Evolutionary conservation across 257 asterid species (phyloP).

Genomic region (Nicotiana tomentosiformis): DNA sequence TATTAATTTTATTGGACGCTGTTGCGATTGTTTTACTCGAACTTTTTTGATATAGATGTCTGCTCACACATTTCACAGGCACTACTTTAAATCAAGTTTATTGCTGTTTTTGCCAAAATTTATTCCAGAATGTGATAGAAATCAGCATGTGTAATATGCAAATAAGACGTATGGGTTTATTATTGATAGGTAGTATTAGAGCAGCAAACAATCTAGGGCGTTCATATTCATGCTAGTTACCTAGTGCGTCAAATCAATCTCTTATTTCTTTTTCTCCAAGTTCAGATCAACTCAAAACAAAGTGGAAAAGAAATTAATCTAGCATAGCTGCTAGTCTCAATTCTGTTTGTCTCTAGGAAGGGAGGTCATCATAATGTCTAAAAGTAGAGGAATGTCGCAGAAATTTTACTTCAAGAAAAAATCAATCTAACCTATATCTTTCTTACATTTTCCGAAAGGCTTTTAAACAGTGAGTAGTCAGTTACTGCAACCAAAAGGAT

Average conservation of each 20-base stretch:
- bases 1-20: neutral
- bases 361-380: neutral
- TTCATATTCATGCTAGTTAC: neutral
- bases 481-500: constrained; percentile 5
- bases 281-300: neutral
- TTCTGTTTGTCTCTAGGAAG: neutral
- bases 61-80: neutral
- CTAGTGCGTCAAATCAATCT: neutral
- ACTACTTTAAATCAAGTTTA: neutral
- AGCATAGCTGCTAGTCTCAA: neutral
- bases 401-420: neutral
- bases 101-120: neutral
- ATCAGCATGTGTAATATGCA: neutral
- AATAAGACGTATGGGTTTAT: neutral
- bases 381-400: neutral
- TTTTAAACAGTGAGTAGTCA: neutral
- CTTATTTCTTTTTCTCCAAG: neutral
- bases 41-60: neutral
- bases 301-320: neutral
- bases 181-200: neutral
- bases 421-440: neutral
- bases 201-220: neutral
- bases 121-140: neutral
- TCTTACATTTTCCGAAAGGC: neutral
- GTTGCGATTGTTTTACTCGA: neutral